Percentiles rank a stretch among this genome's conserved stretches.
phyloP scores from a whole-genome alignment of 352 stramenopile genomes.

The Lagenidium giganteum region DNA sequence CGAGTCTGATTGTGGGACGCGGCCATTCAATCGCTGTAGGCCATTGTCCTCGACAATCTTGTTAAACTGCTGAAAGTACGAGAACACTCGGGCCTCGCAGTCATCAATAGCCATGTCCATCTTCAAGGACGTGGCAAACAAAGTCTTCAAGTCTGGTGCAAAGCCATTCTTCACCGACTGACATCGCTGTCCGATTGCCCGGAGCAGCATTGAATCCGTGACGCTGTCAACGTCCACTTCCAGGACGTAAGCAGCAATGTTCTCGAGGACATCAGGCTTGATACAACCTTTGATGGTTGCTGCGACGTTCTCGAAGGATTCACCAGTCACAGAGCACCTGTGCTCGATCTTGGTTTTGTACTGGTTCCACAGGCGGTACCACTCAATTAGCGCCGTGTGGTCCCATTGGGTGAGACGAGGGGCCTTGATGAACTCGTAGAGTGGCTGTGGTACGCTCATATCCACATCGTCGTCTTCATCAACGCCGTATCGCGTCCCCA shows the following conservation, averaged over 20 bases:
- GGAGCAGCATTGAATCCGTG: conserved; percentile 5
- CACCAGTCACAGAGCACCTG: neutral
- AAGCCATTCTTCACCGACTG: neutral
- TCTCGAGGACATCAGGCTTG: conserved; percentile 1
- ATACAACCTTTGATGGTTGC: neutral
- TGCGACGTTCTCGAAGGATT: conserved; percentile 1
- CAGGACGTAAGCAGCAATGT: conserved; percentile 15
- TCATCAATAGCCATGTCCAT: conserved; percentile 10
- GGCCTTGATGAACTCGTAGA: conserved; percentile 3
- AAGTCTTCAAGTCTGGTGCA: neutral
- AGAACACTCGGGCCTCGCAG: conserved; percentile 8
- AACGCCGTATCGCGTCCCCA: too few species aligned
- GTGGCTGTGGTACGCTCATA: neutral
- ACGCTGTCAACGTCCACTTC: conserved; percentile 6
- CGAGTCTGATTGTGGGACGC: neutral
- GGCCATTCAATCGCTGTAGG: neutral
- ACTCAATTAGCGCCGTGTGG: neutral
- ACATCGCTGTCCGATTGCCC: conserved; percentile 7
- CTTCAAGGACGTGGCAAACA: conserved; percentile 5
- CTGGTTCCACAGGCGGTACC: neutral
- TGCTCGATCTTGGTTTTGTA: conserved; percentile 4
- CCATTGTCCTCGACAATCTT: conserved; percentile 13
- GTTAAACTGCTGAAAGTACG: conserved; percentile 15
- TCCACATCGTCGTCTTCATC: conserved; percentile 1
- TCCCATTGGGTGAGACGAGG: neutral